Conservation (phyloP, 2,329 filamentous ascomycete genomes). For the Mariannaea sp. region DNA sequence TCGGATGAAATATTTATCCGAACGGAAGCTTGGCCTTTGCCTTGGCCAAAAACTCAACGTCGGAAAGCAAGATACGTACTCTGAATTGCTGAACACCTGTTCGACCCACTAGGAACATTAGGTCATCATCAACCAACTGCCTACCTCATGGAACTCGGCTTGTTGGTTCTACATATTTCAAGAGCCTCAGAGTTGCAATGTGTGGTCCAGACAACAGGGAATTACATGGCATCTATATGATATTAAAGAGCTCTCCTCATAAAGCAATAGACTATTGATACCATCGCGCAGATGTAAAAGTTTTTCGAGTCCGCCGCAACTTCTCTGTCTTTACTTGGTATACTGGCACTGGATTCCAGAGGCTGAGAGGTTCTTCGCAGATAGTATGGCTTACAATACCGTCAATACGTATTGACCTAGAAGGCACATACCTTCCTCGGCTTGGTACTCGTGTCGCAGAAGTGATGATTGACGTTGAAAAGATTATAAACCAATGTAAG, state of each 20-base stretch:
- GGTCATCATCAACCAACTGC: slow-evolving; percentile 9
- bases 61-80: no score
- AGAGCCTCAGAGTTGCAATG: background rate
- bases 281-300: slow-evolving; percentile 1
- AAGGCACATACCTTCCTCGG: no score
- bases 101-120: background rate
- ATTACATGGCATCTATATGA: background rate
- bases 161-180: background rate
- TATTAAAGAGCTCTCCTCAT: background rate
- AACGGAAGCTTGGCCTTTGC: background rate
- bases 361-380: no score
- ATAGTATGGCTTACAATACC: no score
- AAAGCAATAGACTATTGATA: slow-evolving; percentile 8
- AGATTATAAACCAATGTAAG: no score
- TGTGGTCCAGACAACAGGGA: no score
- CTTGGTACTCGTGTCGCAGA: no score
- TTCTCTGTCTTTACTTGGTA: background rate
- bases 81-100: no score
- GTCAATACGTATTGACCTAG: no score
- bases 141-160: background rate
- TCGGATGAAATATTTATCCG: slow-evolving; percentile 27
- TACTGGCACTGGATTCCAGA: background rate
- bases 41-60: no score
- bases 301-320: background rate
- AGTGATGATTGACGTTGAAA: no score